Base-by-base conservation (phyloP, 75 land plant species). In the Picea sitchensis region DNA sequence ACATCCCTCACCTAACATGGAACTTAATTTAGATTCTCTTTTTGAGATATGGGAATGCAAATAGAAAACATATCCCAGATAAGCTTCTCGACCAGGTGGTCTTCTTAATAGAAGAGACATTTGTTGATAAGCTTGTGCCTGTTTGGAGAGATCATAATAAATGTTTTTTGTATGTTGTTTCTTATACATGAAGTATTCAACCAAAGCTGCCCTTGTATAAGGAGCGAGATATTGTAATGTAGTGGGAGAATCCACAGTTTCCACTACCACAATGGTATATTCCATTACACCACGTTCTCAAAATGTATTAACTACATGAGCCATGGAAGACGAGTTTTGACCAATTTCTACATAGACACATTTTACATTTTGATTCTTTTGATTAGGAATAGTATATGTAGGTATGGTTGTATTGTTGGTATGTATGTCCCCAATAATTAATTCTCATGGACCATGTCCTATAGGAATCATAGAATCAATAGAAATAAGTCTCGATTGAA, bases 401-500 rank as follows among this genome's bases (percentile, higher is more conserved):
- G 56, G 18, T 74, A 74, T 0, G 0, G 57, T 41, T 9, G 54
- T 74, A 15, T 74, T 74, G 38, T 18, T 6, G 9, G 30, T 74
- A 3, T 74, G 47, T 18, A 51, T 74, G 58, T 74, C 76, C 58
- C 76, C 76, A 74, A 41, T 54, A 44, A 1, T 12, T 54, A 44
- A 47, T 47, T 36, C 1, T 65, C 6, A 13, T 0, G 21, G 68
- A 23, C 68, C 12, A 5, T 34, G 3, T 65, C 30, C 76, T 73
- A 21, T 38, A 23, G 6, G 61, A 68, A 82, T 82, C 83, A 82
- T 78, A 60, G 72, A 82, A 78, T 82, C 79, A 72, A 78, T 82
- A 77, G 79, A 79, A 72, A 78, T 82, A 78, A 82, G 44, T 3
- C 62, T 56, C 31, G 14, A 0, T 60, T 60, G 61, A 60, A 2